Evolutionary conservation across 768 basidiomycete genomes (phyloP).

Genomic region (Russula brevipes): DNA sequence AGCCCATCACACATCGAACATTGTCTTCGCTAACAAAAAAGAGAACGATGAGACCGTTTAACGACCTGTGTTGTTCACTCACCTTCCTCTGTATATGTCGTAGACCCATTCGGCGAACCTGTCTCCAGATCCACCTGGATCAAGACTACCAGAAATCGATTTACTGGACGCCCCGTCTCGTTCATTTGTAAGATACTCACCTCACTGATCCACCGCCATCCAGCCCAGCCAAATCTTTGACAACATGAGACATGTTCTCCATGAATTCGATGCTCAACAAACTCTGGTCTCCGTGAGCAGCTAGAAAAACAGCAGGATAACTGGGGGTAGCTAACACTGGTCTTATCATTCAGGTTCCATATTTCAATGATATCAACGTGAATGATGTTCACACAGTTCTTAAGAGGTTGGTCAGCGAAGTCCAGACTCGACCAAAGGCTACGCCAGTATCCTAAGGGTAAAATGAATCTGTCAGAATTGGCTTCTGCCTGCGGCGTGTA

Average conservation of each 20-base stretch:
- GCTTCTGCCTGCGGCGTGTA: not conserved
- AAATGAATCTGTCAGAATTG: not conserved
- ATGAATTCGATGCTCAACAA: not conserved
- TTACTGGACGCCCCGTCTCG: not conserved
- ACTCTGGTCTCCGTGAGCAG: conserved; percentile 2
- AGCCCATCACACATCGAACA: conserved; percentile 5
- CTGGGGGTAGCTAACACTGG: not conserved
- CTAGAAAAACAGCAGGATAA: not conserved
- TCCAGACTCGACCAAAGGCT: not conserved
- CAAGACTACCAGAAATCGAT: not conserved
- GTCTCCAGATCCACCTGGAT: not conserved
- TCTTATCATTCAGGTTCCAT: conserved; percentile 2
- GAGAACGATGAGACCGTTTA: not conserved
- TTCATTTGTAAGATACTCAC: not conserved
- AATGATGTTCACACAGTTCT: conserved; percentile 44
- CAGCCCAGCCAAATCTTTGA: not conserved
- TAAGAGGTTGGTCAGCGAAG: conserved; percentile 51
- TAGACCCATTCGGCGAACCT: not conserved
- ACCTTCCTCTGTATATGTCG: not conserved
- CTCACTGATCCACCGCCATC: not conserved
- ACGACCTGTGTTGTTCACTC: not conserved
- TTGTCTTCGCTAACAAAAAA: not conserved
- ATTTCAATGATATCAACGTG: not conserved
- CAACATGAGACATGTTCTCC: conserved; percentile 3
- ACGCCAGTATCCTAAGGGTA: conserved; percentile 2